Evolutionary conservation across 228 moss, liverwort and hornwort species (phyloP).

Genomic region (Sphagnum fallax): DNA sequence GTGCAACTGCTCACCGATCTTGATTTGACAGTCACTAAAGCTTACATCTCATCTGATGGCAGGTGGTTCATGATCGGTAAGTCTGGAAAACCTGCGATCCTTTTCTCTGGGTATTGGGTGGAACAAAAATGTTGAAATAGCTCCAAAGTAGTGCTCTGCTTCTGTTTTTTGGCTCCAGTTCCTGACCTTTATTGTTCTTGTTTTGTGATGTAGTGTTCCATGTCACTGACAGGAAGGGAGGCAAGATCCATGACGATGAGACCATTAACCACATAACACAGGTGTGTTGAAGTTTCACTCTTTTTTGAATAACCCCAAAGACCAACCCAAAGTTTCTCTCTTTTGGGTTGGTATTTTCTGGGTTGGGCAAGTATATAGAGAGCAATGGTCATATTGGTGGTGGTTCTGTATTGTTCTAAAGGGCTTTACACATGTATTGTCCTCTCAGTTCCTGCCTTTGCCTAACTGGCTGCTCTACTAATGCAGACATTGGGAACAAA

Average conservation of each 20-base stretch:
- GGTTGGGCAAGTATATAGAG: not conserved
- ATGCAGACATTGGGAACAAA: slow-evolving; percentile 37
- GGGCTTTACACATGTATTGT: not conserved
- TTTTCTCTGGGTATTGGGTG: not conserved
- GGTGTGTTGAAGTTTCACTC: slow-evolving; percentile 7
- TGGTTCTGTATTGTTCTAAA: not conserved
- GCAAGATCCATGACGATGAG: slow-evolving; percentile 24
- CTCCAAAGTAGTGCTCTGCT: too few species aligned
- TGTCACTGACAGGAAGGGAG: slow-evolving; percentile 26
- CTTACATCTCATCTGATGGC: slow-evolving; percentile 11
- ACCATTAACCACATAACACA: slow-evolving; percentile 32
- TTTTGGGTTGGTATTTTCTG: not conserved
- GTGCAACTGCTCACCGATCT: slow-evolving; percentile 12
- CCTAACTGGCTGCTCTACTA: not conserved
- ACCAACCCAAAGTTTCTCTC: not conserved
- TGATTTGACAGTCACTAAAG: slow-evolving; percentile 5
- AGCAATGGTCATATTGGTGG: not conserved
- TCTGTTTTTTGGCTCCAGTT: not conserved
- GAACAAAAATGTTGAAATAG: not conserved
- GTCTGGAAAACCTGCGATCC: not conserved
- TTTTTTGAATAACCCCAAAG: not conserved
- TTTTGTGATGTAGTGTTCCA: slow-evolving; percentile 38
- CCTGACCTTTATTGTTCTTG: not conserved
- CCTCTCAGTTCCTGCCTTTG: not conserved
- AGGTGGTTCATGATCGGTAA: slow-evolving; percentile 13